Percentiles rank a stretch among this genome's conserved stretches.
These are phyloP conservation scores for Sicyos edulis DNA, from an alignment of 306 rosid genomes.

Conservation along the genomic window DNA sequence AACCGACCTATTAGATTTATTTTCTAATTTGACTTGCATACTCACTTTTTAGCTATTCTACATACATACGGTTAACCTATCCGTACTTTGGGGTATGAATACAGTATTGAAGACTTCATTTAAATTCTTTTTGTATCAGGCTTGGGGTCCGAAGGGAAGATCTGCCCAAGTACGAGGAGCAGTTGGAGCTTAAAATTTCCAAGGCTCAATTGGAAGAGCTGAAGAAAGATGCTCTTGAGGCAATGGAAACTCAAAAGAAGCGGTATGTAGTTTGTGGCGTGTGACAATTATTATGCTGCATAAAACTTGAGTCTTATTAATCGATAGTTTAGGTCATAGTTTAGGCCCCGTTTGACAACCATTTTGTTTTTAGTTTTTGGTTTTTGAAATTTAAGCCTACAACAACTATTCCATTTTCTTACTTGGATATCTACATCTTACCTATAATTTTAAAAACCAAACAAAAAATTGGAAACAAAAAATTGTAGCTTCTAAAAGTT, in stretches of 20 bases:
- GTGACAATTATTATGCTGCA: neutral
- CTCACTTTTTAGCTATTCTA: neutral
- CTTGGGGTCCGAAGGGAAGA: constrained; percentile 68
- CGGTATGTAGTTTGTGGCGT: constrained; percentile 37
- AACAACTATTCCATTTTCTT: too few species aligned
- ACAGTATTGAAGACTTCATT: neutral
- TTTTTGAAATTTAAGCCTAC: too few species aligned
- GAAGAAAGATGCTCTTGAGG: constrained; percentile 75
- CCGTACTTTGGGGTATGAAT: neutral
- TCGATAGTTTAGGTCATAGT: too few species aligned
- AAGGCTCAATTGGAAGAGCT: constrained; percentile 82
- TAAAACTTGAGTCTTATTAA: too few species aligned
- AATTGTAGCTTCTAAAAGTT: too few species aligned
- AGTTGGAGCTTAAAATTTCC: constrained; percentile 67
- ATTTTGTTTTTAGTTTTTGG: too few species aligned
- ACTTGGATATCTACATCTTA: too few species aligned
- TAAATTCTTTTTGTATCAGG: constrained; percentile 25
- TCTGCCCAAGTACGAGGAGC: constrained; percentile 73
- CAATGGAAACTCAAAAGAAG: constrained; percentile 89
- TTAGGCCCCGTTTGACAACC: too few species aligned
- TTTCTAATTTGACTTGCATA: neutral
- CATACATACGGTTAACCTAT: neutral
- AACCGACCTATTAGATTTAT: neutral
- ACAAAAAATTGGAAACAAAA: too few species aligned
- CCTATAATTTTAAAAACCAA: too few species aligned